Percentiles rank a stretch among this genome's conserved stretches.
These are phyloP conservation scores for Trametes gibbosa DNA, from an alignment of 768 basidiomycete genomes.

Conservation along the genomic window DNA sequence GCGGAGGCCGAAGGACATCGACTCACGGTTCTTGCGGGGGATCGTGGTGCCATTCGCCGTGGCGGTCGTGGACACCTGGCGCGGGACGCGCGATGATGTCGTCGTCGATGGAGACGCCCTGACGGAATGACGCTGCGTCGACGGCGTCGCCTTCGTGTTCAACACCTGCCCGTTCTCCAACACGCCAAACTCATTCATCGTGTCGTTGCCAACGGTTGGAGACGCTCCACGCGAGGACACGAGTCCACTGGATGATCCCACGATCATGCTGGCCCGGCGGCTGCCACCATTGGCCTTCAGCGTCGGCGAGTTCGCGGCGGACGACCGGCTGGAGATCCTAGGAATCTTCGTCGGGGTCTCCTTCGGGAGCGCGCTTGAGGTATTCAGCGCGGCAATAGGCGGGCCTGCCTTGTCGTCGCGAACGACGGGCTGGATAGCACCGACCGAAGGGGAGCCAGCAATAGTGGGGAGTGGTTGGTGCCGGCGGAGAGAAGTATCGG, in stretches of 20 bases:
- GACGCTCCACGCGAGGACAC: constrained; percentile 63
- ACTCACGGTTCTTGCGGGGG: constrained; percentile 76
- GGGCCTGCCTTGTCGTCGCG: constrained; percentile 59
- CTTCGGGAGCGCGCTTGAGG: constrained; percentile 54
- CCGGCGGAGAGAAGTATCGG: constrained; percentile 74
- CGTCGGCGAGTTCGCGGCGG: constrained; percentile 71
- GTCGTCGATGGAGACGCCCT: constrained; percentile 61
- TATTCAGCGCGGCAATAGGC: constrained; percentile 52
- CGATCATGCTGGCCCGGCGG: constrained; percentile 66
- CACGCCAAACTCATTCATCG: constrained; percentile 78
- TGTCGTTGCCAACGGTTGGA: constrained; percentile 46
- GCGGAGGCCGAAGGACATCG: constrained; percentile 74
- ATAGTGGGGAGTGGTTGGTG: constrained; percentile 85
- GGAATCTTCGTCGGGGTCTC: constrained; percentile 94
- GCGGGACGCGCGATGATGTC: constrained; percentile 55
- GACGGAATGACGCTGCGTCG: constrained; percentile 51
- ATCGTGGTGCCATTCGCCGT: constrained; percentile 44
- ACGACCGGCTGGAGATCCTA: constrained; percentile 83
- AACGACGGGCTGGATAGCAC: constrained; percentile 48
- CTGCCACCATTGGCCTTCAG: constrained; percentile 48
- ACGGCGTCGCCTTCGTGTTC: constrained; percentile 42
- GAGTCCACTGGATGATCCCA: constrained; percentile 36
- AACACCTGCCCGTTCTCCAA: constrained; percentile 59
- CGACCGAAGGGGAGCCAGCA: constrained; percentile 90
- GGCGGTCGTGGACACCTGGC: constrained; percentile 55